These are phyloP conservation scores for Pyracantha coccinea DNA, from an alignment of 331 rosid genomes.

Conservation along the genomic window DNA sequence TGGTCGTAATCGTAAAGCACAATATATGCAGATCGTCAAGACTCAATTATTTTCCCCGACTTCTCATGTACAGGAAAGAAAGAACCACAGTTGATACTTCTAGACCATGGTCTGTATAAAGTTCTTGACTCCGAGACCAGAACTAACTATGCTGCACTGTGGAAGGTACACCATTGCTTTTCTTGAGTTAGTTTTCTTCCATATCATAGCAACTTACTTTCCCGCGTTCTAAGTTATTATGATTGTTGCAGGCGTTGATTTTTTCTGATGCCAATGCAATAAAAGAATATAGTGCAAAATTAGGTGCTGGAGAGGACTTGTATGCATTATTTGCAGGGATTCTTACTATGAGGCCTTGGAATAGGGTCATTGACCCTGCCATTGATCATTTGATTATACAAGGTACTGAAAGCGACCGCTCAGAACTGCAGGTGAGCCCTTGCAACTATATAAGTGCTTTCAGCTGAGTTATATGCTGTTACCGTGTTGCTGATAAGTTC, in stretches of 20 bases:
- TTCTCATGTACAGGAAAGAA: constrained; percentile 53
- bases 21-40: not conserved
- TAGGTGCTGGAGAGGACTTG: constrained; percentile 97
- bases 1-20: not conserved
- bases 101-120: constrained; percentile 93
- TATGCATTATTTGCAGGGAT: constrained; percentile 89
- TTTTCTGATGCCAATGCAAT: constrained; percentile 78
- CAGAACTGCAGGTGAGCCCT: constrained; percentile 80
- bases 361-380: constrained; percentile 68
- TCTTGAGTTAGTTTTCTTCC: not conserved
- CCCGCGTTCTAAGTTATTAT: not conserved
- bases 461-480: not conserved
- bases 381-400: constrained; percentile 80
- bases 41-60: not conserved
- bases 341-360: constrained; percentile 97
- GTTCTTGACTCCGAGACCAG: constrained; percentile 75
- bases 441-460: not conserved
- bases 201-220: not conserved
- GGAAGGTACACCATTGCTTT: constrained; percentile 52
- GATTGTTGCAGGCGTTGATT: constrained; percentile 43
- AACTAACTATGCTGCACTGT: constrained; percentile 77
- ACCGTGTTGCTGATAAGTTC: not conserved
- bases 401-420: constrained; percentile 60
- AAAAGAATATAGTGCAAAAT: constrained; percentile 76
- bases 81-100: constrained; percentile 84